Evolutionary conservation across 148 eudicot genomes (phyloP), one percentile per base, ranked within the genome.

Genomic region (Chenopodium album): DNA sequence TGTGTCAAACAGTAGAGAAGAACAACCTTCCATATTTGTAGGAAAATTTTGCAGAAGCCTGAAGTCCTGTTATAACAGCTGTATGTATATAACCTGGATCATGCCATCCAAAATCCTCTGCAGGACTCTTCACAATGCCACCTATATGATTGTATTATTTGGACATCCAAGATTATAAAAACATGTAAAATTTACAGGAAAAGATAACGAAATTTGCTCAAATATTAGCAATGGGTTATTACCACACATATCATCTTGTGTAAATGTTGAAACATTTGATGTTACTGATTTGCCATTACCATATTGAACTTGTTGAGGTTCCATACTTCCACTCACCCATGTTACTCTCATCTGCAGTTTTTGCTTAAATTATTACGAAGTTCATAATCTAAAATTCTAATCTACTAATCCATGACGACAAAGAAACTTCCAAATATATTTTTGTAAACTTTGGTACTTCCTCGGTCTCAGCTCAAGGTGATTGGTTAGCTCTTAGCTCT

Each of bases 31-130:
- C 98, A 78, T 90, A 91, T 83, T 77, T 90, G 84, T 87, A 91
- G 70, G 89, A 83, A 79, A 80, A 90, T 0, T 68, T 81, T 71
- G 82, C 77, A 31, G 91, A 89, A 85, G 97, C 92, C 47, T 68
- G 34, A 23, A 94, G 92, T 47, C 87, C 91, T 20, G 86, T 88
- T 90, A 94, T 90, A 50, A 89, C 76, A 11, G 98, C 91, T 28
- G 98, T 76, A 76, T 94, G 98, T 77, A 94, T 88, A 79, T 82
- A 91, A 62, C 97, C 98, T 2, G 98, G 98, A 76, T 92, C 92
- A 81, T 94, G 98, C 98, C 98, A 94, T 73, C 98, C 98, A 20
- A 92, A 92, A 79, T 94, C 98, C 48, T 84, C 75, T 10, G 97
- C 98, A n/a, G 98, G 92, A 77, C 98, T 94, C 78, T 80, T 70